Percentiles rank a stretch among this genome's conserved stretches.
These are phyloP conservation scores for Porcisia deanei DNA, from an alignment of 208 protist genomes.

Conservation along the genomic window DNA sequence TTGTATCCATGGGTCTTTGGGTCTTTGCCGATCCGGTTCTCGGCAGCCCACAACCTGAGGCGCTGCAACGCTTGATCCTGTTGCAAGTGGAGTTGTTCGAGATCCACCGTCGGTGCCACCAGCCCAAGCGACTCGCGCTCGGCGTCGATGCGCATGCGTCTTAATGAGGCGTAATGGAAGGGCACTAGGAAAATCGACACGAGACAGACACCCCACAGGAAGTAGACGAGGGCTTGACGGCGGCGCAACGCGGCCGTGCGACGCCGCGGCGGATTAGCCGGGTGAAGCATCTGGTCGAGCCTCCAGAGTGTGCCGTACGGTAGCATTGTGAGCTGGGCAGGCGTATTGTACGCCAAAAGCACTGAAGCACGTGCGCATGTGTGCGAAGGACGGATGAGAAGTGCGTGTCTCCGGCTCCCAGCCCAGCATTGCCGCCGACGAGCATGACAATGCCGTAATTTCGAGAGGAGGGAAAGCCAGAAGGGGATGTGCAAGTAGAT, in stretches of 20 bases:
- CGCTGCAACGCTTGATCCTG: conserved; percentile 17
- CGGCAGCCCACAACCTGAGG: neutral
- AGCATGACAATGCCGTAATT: neutral
- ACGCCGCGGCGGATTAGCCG: conserved; percentile 26
- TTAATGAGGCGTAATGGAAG: conserved; percentile 38
- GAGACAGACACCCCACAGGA: conserved; percentile 40
- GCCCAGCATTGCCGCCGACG: neutral
- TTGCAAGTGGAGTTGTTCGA: neutral
- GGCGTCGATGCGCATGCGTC: conserved; percentile 24
- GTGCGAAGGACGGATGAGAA: neutral
- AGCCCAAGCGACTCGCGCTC: conserved; percentile 22
- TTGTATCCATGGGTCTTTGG: neutral
- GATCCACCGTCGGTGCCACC: conserved; percentile 11
- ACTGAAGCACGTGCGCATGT: neutral
- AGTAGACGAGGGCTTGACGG: conserved; percentile 37
- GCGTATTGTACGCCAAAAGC: neutral
- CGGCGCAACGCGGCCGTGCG: conserved; percentile 35
- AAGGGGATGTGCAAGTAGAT: neutral
- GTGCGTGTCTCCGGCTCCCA: too few species aligned
- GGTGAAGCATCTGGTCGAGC: conserved; percentile 57
- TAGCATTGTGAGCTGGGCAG: conserved; percentile 34
- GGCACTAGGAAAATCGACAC: conserved; percentile 51
- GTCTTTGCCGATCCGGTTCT: too few species aligned
- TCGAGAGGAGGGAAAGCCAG: neutral
- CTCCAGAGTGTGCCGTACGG: conserved; percentile 59